Evolutionary conservation across 1,284 basidiomycete genomes (phyloP), one percentile per base, ranked within the genome.

Genomic region (Fomitopsis betulina): DNA sequence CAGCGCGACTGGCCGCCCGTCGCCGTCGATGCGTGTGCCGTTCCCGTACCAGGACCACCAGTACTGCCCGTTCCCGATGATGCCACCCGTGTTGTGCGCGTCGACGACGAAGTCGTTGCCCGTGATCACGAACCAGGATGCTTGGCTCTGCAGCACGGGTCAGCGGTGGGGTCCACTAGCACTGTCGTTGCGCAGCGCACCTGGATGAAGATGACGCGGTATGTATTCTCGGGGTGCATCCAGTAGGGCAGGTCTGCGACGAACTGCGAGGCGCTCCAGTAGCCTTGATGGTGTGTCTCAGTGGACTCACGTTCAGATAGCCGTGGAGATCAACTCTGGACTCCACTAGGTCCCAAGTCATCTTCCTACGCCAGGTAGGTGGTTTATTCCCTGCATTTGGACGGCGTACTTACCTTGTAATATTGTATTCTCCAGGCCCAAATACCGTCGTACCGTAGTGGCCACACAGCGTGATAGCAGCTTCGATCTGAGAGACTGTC

Each of bases 121-220:
- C 1, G 80, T 81, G 45, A 87, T 72, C 56, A 87, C 80, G 65
- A 86, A 87, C 79, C 84, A 86, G 15, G 86, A 83, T 3, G 84
- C 81, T 72, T 87, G 86, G 62, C 75, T 81, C 77, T 84, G 65
- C 27, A 21, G 10, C 15, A 32, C 30, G 19, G 13, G 32, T 56
- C 19, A 27, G 17, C 42, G 32, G 23, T 10, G 1, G 17, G 45
- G 9, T 8, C 8, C 27, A 8, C 27, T 15, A 8, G 19, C 47
- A 6, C 13, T 3, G 17, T 23, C 21, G 15, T 8, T 7, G 45
- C 61, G 43, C n/a, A 38, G 53, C 68, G n/a, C 54, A 79, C 80
- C 70, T 84, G 83, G 57, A 85, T 84, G 70, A 84, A 84, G 33
- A 85, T 80, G 23, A 85, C 82, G 7, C 80, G 77, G 67, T 83